Conservation (phyloP, 441 rosid species). For the Brassica hybrid region DNA sequence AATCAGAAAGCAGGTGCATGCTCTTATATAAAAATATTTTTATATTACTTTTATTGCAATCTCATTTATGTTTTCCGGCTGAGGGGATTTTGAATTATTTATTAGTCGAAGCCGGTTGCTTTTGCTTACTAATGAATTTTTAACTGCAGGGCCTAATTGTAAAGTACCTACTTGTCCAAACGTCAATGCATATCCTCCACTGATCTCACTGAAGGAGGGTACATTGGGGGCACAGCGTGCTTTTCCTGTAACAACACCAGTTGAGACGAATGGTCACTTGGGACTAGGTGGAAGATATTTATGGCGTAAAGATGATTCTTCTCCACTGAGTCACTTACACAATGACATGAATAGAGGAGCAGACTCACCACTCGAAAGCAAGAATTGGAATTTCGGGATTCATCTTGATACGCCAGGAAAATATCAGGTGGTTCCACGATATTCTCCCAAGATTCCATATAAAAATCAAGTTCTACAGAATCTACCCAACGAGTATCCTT, state of each 20-base stretch:
- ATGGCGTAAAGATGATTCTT: conserved; percentile 51
- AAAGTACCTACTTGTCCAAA: conserved; percentile 58
- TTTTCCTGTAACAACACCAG: conserved; percentile 50
- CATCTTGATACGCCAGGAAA: conserved; percentile 72
- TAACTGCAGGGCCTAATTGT: conserved; percentile 53
- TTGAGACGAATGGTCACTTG: conserved; percentile 62
- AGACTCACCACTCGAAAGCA: conserved; percentile 54
- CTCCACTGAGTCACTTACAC: conserved; percentile 54
- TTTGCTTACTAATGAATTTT: conserved; percentile 11
- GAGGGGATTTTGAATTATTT: not conserved
- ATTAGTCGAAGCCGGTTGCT: not conserved
- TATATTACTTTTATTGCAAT: not conserved
- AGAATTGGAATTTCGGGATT: conserved; percentile 60
- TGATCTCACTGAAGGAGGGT: conserved; percentile 60
- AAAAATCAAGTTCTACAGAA: conserved; percentile 69
- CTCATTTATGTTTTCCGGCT: conserved; percentile 3
- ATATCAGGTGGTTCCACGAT: conserved; percentile 79
- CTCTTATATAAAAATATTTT: conserved; percentile 10
- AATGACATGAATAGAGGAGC: conserved; percentile 60
- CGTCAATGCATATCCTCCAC: conserved; percentile 54
- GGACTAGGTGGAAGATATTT: conserved; percentile 52
- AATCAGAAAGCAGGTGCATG: conserved; percentile 70
- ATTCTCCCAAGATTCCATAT: conserved; percentile 80
- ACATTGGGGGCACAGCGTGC: conserved; percentile 57
- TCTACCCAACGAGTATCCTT: conserved; percentile 94